Conservation (phyloP, 2,329 filamentous ascomycete species). For the Pseudocercospora fuligena region DNA sequence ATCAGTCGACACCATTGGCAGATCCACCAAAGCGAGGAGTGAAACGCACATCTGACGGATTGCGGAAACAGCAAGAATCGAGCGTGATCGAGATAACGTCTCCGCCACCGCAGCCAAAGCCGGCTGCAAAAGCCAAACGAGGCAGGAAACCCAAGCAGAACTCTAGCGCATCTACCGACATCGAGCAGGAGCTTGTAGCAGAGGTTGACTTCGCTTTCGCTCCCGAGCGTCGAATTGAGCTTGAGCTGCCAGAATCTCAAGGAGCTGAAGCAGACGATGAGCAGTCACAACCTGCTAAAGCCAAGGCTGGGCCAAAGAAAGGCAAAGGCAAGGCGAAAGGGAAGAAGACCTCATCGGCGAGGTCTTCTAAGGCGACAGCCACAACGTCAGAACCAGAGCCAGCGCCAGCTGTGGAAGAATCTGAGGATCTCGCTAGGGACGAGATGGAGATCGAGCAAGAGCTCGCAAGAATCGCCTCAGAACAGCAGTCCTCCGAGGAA, state of each 20-base stretch:
- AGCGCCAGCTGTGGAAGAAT: conserved; percentile 24
- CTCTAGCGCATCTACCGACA: conserved; percentile 21
- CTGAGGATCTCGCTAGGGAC: conserved; percentile 28
- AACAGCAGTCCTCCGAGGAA: conserved; percentile 33
- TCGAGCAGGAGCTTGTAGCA: conserved; percentile 9
- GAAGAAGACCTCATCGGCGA: conserved; percentile 33
- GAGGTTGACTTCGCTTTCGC: conserved; percentile 5
- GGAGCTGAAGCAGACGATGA: conserved; percentile 20
- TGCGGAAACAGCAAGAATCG: conserved; percentile 35
- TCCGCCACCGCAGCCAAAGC: conserved; percentile 36
- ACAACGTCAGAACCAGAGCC: conserved; percentile 24
- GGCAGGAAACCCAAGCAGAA: conserved; percentile 30
- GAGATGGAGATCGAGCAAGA: conserved; percentile 42
- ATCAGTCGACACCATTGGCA: conserved; percentile 34
- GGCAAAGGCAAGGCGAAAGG: conserved; percentile 35
- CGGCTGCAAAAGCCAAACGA: conserved; percentile 32
- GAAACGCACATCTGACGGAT: conserved; percentile 47
- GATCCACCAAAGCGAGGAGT: conserved; percentile 36
- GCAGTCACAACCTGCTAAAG: conserved; percentile 16
- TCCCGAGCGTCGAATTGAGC: conserved; percentile 20
- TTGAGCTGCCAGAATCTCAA: conserved; percentile 15
- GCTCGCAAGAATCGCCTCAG: conserved; percentile 37
- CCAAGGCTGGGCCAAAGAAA: conserved; percentile 35
- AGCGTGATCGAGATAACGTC: conserved; percentile 34
- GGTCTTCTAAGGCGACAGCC: conserved; percentile 33